Conservation (phyloP, 345 rosid genomes). For the Aquilaria sinensis region DNA sequence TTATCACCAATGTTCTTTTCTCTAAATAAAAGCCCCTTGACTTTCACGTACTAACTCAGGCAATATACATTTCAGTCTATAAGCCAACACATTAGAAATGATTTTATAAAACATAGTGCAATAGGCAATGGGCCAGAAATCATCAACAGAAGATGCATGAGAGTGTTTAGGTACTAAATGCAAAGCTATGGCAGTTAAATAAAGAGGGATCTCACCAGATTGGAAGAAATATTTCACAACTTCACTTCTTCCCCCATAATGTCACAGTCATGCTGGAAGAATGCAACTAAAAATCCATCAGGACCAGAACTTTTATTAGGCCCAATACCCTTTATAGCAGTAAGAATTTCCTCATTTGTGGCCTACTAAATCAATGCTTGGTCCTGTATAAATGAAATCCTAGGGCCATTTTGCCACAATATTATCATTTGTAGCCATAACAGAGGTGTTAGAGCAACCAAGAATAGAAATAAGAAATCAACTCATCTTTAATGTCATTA, state of each 20-base stretch:
- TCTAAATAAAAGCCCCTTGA: background rate
- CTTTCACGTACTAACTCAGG: background rate
- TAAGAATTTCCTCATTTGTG: too few relatives aligned
- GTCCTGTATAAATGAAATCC: too few relatives aligned
- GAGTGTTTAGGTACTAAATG: background rate
- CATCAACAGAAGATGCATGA: background rate
- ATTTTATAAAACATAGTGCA: background rate
- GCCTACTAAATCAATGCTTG: too few relatives aligned
- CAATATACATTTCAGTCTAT: background rate
- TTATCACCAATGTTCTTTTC: too few relatives aligned
- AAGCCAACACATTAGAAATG: background rate
- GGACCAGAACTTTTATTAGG: too few relatives aligned
- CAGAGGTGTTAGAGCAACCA: too few relatives aligned
- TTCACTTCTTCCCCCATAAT: background rate
- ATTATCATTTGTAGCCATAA: too few relatives aligned
- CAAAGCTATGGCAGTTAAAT: background rate
- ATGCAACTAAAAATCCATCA: background rate
- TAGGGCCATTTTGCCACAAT: too few relatives aligned
- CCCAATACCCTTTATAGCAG: too few relatives aligned
- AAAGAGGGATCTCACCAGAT: background rate
- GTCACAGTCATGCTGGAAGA: background rate
- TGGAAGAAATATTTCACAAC: too few relatives aligned
- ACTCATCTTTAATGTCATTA: too few relatives aligned
- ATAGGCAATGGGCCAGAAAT: background rate
- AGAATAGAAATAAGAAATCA: too few relatives aligned